A percentile compares a stretch with the other conserved stretches of the same genome.
Conservation (phyloP, 1,284 basidiomycete genomes). For the Schizophyllum amplum region DNA sequence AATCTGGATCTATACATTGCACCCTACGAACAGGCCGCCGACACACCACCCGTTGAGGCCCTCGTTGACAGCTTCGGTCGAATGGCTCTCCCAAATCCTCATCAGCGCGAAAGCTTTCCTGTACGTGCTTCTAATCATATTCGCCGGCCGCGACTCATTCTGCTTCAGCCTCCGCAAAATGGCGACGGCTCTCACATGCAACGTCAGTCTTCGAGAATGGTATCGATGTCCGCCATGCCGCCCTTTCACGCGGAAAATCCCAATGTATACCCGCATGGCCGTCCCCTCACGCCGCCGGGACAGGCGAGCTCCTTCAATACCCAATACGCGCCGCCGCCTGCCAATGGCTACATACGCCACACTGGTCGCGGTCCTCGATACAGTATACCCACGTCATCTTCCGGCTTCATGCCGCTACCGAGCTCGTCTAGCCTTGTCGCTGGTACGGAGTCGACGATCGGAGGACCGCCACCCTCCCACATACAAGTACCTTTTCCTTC, state of each 20-base stretch:
- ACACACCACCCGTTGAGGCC: slow-evolving; percentile 36
- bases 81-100: slow-evolving; percentile 42
- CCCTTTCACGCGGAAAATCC: slow-evolving; percentile 9
- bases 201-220: slow-evolving; percentile 30
- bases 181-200: slow-evolving; percentile 28
- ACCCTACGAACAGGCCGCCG: slow-evolving; percentile 48
- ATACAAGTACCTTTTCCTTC: slow-evolving; percentile 27
- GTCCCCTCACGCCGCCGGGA: slow-evolving; percentile 26
- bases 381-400: slow-evolving; percentile 56
- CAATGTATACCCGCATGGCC: slow-evolving; percentile 25
- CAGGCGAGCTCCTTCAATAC: slow-evolving; percentile 23
- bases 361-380: slow-evolving; percentile 48
- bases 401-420: slow-evolving; percentile 54
- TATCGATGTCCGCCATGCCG: slow-evolving; percentile 13
- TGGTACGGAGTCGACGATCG: slow-evolving; percentile 23
- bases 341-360: slow-evolving; percentile 27
- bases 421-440: slow-evolving; percentile 35
- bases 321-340: slow-evolving; percentile 37
- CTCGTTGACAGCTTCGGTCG: slow-evolving; percentile 59
- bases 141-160: slow-evolving; percentile 5
- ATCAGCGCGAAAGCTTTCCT: slow-evolving; percentile 50
- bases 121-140: slow-evolving; percentile 32
- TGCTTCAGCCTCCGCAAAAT: slow-evolving; percentile 18
- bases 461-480: slow-evolving; percentile 24
- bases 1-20: slow-evolving; percentile 67